Evolutionary conservation across 345 rosid genomes (phyloP).

Genomic region (Abelmoschus esculentus): DNA sequence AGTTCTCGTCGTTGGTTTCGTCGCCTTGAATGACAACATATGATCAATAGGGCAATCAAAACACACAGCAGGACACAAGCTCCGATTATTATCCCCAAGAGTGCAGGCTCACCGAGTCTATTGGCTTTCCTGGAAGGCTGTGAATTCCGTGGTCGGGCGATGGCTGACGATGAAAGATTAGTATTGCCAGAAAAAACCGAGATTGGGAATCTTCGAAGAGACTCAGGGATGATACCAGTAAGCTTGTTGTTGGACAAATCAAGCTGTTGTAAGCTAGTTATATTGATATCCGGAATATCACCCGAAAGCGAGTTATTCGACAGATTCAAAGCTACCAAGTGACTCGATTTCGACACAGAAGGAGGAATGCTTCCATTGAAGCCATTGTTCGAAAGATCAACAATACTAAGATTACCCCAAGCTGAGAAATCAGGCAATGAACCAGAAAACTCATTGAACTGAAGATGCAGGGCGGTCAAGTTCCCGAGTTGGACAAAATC

Average conservation of each 20-base stretch:
- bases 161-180: too few species aligned
- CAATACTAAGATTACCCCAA: constrained; percentile 51
- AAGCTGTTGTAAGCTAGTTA: constrained; percentile 44
- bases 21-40: too few species aligned
- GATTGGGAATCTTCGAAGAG: constrained; percentile 59
- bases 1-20: constrained; percentile 9
- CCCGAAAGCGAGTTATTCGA: constrained; percentile 69
- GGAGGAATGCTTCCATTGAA: constrained; percentile 61
- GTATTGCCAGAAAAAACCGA: constrained; percentile 56
- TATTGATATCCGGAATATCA: constrained; percentile 48
- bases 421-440: constrained; percentile 62
- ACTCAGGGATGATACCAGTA: constrained; percentile 51
- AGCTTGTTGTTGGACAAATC: constrained; percentile 62
- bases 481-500: constrained; percentile 49
- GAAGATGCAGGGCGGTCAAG: constrained; percentile 60
- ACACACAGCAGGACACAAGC: too few species aligned
- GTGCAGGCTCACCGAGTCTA: constrained; percentile 36
- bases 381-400: constrained; percentile 59
- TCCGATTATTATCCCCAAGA: constrained; percentile 47
- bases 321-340: constrained; percentile 50
- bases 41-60: too few species aligned
- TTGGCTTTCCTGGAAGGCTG: constrained; percentile 28
- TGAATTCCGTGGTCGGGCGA: constrained; percentile 7
- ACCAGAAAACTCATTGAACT: constrained; percentile 60
- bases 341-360: constrained; percentile 41